Base-by-base conservation (phyloP, 2,329 filamentous ascomycete genomes). In the Esteya vermicola region DNA sequence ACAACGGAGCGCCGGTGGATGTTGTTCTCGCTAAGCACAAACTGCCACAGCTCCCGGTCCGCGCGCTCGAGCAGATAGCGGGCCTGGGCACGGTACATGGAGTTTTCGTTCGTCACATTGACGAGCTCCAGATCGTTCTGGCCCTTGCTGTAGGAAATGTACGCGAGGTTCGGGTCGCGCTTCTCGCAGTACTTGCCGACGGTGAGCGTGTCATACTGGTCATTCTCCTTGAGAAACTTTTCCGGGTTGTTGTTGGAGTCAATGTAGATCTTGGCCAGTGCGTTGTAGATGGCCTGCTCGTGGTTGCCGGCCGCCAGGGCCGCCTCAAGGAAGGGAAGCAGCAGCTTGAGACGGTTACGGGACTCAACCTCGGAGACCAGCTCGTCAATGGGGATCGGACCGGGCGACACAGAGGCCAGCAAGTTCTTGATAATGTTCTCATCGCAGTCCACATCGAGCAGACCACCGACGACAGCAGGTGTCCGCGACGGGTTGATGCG, bases 131-230 rank as follows among this genome's bases (percentile, higher is more conserved):
- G 65, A 54, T 98, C 91, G 49, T 98, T 98, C 62, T 95, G 85
- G 18, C 91, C 91, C 69, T 98, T 98, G 52, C 79, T 75, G 60
- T 95, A 98, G 46, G 86, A 84, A 56, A 96, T 94, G 62, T 83
- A 94, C 4, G 85, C 89, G 40, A 98, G 68, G 57, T 94, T 94
- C 47, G 91, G 91, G 53, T 98, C 91, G 26, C 91, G 82, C 74
- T 96, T 96, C 68, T 95, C 89, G 58, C 89, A 98, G 68, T 98
- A 98, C 64, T 94, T 95, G 58, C 91, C 91, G 41, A 98, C 85
- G 20, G 70, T 75, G 31, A 96, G 67, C 4, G 91, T 85, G 55
- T 98, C 91, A 51, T 98, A 98, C 57, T 91, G 77, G 54, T 95
- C 85, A 56, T 98, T 98, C 64, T 95, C 85, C 66, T 91, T 93